Percentiles rank a stretch among this genome's conserved stretches.
These are phyloP conservation scores for Leccinum barrowsii DNA, from an alignment of 768 basidiomycete species.

Conservation along the genomic window DNA sequence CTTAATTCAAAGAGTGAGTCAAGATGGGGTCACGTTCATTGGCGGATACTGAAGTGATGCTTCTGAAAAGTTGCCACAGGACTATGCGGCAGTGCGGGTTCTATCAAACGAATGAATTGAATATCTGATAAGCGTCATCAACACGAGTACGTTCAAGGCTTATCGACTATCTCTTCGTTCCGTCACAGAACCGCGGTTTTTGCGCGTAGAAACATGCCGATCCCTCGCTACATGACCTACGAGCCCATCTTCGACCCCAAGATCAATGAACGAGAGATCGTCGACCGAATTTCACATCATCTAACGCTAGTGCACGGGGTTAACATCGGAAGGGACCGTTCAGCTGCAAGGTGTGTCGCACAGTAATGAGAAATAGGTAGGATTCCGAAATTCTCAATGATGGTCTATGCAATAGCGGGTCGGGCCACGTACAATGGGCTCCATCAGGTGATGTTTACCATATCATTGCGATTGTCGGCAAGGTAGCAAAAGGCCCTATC, in stretches of 20 bases:
- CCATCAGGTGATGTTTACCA: not conserved
- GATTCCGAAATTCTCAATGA: not conserved
- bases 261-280: not conserved
- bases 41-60: not conserved
- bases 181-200: not conserved
- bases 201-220: not conserved
- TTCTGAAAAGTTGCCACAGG: not conserved
- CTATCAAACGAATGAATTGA: not conserved
- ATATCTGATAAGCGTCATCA: not conserved
- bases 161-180: not conserved
- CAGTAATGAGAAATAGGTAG: not conserved
- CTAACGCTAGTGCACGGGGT: not conserved
- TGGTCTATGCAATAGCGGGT: not conserved
- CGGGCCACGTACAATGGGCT: not conserved
- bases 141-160: not conserved
- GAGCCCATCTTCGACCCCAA: not conserved
- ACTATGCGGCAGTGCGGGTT: not conserved
- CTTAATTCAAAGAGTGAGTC: not conserved
- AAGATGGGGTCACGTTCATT: not conserved
- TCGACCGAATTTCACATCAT: slow-evolving; percentile 6
- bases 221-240: not conserved
- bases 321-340: not conserved
- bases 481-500: not conserved
- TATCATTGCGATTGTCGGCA: not conserved
- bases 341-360: not conserved